Conservation (phyloP, 768 basidiomycete species). For the Tylopilus plumbeoviolaceoides region DNA sequence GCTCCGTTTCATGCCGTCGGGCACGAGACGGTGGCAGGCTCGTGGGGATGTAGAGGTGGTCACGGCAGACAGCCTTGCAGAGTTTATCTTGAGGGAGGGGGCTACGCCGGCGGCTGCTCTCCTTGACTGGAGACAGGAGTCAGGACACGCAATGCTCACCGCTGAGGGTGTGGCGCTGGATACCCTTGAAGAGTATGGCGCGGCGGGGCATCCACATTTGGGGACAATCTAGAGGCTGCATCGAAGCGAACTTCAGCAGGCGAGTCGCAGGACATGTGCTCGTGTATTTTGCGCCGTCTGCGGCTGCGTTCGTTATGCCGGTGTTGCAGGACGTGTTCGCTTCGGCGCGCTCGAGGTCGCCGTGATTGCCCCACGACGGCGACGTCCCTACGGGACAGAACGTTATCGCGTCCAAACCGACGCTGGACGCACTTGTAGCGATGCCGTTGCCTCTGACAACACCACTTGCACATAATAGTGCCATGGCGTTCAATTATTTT, state of each 20-base stretch:
- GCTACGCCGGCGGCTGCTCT: constrained; percentile 50
- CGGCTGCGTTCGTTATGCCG: constrained; percentile 54
- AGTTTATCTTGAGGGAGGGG: constrained; percentile 50
- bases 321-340: constrained; percentile 42
- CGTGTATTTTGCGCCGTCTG: constrained; percentile 73
- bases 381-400: constrained; percentile 43
- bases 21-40: constrained; percentile 49
- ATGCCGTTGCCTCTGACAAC: too few species aligned
- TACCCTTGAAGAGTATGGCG: constrained; percentile 66
- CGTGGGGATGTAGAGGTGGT: constrained; percentile 50
- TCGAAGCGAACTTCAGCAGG: constrained; percentile 16
- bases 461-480: too few species aligned
- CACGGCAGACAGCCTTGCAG: constrained; percentile 62
- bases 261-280: constrained; percentile 44
- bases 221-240: constrained; percentile 35
- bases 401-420: too few species aligned
- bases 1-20: constrained; percentile 75
- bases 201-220: constrained; percentile 50
- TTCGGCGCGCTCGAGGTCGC: constrained; percentile 39
- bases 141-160: constrained; percentile 55
- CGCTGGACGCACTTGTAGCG: too few species aligned
- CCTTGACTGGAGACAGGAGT: constrained; percentile 87
- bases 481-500: too few species aligned
- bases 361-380: constrained; percentile 67
- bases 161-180: constrained; percentile 18